Evolutionary conservation across 106 monocot genomes (phyloP), one percentile per base, ranked within the genome.

Genomic region (Apostasia shenzhenica): DNA sequence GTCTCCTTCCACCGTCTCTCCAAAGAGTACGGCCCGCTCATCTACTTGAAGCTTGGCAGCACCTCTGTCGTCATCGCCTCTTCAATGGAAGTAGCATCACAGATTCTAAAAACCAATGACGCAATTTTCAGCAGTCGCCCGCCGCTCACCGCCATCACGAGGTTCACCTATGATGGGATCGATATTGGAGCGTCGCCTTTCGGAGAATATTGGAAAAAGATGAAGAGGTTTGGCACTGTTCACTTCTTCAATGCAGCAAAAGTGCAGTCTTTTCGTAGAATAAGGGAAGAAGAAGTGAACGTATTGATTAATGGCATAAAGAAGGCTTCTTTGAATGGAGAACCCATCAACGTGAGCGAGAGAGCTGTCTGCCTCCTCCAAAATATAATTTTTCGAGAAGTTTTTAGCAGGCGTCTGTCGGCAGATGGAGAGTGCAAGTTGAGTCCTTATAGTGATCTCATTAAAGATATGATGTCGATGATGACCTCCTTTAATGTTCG

Each of bases 21-120:
- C 1, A 26, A 45, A 26, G 40, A 59, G 40, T 59, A 78, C 52
- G 78, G 78, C 8, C 52, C 78, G 10, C 66, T 78, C 37, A 67
- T 78, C 59, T 38, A 57, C 66, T 41, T 78, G 1, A 62, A 78
- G 12, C 78, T 78, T 8, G 78, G 78, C 13, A 7, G n/a, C 1
- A 26, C 61, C 12, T 59, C 66, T 0, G 45, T 60, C 52, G 38
- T 78, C 41, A 53, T 78, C 59, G 67, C 61, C 67, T 78, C 78
- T 47, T 48, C 72, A 5, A 45, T 41, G 9, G 72, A 59, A 10
- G 50, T 38, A 0, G 78, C 72, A 45, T 5, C 2, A 0, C 51
- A 73, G 42, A 54, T 78, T 14, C 11, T 78, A 1, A 72, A 67
- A 14, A 55, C 14, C 37, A 72, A 78, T 4, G 78, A 78, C 10